Evolutionary conservation across 441 rosid species (phyloP).

Genomic region (Adansonia rubrostipa): DNA sequence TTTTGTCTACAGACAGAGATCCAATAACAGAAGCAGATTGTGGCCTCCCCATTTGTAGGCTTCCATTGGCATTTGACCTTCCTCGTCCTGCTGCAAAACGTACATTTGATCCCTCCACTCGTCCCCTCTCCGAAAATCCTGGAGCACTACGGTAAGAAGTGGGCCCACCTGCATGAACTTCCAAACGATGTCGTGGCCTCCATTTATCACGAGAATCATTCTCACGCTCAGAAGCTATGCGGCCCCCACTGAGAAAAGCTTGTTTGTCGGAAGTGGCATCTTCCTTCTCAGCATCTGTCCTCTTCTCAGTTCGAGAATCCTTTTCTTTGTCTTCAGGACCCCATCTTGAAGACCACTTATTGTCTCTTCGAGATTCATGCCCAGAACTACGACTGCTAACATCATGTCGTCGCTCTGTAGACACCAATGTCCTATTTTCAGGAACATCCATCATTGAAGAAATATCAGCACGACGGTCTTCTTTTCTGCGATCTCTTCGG

Average conservation of each 20-base stretch:
- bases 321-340: conserved; percentile 97
- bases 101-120: conserved; percentile 59
- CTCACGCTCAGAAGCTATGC: conserved; percentile 67
- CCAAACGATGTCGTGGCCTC: conserved; percentile 95
- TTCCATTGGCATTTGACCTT: conserved; percentile 35
- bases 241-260: conserved; percentile 46
- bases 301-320: conserved; percentile 72
- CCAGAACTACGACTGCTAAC: conserved; percentile 42
- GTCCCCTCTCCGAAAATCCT: conserved; percentile 81
- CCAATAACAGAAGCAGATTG: conserved; percentile 31
- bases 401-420: conserved; percentile 73
- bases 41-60: conserved; percentile 40
- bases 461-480: conserved; percentile 74
- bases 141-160: conserved; percentile 79
- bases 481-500: conserved; percentile 82
- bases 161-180: conserved; percentile 47
- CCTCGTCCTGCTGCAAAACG: conserved; percentile 89
- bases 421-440: conserved; percentile 58
- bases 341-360: conserved; percentile 98
- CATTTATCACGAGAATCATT: conserved; percentile 92
- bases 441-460: conserved; percentile 51
- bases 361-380: conserved; percentile 67
- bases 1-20: conserved; percentile 37
- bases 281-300: conserved; percentile 58
- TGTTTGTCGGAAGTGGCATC: conserved; percentile 60